Base-by-base conservation (phyloP, 345 rosid species). In the Pistacia vera region DNA sequence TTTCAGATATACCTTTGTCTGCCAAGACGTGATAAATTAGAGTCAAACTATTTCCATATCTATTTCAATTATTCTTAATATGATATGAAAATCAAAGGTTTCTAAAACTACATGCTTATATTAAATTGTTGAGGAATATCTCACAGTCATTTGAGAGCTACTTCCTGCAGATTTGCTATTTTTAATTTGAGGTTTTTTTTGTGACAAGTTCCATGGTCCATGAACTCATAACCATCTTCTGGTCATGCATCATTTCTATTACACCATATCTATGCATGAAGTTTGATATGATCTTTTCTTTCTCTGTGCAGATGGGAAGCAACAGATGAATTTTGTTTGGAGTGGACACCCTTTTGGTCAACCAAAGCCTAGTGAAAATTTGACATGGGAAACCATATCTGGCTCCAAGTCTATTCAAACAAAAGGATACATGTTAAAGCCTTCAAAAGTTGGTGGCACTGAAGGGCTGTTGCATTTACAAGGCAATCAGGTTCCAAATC, bases 261-360 rank as follows among this genome's bases (percentile, higher is more conserved):
- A 33, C 71, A 13, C 48, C 44, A 54, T 65, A 51, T 18, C 44
- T 48, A 71, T 58, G 46, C 68, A 54, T 70, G 64, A 52, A 36
- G 66, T 59, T 49, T 73, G 58, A 79, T 63, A 54, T 77, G 48
- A 46, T 75, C 71, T 76, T 69, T 51, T 81, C 55, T 79, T 33
- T 58, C 56, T 83, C 56, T 81, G 30, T 81, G 75, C 88, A 95
- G 99, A 87, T 90, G 91, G 85, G 81, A 85, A 87, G 90, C 91
- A 82, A 54, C 91, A 82, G 69, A 81, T 86, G 86, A 83, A 80
- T 80, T 82, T 85, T 73, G 85, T 76, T 58, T 83, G 92, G 90
- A 80, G 86, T 68, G 82, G 86, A 66, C 80, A 70, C 28, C 84
- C 95, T 49, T 79, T 84, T 74, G 74, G 80, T 68, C 83, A 87